A percentile compares a stretch with the other conserved stretches of the same genome.
Evolutionary conservation across 306 rosid species (phyloP).

Genomic region (Trifolium fragiferum): DNA sequence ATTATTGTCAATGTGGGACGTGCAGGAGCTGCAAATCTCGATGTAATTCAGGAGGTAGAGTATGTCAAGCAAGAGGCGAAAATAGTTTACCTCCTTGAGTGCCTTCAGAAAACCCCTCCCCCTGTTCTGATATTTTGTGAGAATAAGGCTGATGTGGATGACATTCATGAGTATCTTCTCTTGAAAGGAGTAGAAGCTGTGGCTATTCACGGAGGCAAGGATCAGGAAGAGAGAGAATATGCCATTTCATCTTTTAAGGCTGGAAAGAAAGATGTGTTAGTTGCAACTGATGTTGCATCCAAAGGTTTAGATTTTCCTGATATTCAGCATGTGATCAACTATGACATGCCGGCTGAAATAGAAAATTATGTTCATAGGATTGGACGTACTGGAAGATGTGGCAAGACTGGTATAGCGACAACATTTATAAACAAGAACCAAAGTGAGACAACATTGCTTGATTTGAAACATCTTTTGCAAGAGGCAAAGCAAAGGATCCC

Average conservation of each 20-base stretch:
- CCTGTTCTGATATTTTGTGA: slow-evolving; percentile 89
- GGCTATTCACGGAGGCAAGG: slow-evolving; percentile 96
- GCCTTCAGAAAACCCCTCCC: slow-evolving; percentile 90
- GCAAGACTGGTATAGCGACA: slow-evolving; percentile 93
- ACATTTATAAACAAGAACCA: slow-evolving; percentile 95
- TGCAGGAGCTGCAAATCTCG: slow-evolving; percentile 95
- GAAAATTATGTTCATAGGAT: slow-evolving; percentile 97
- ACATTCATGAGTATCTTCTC: slow-evolving; percentile 91
- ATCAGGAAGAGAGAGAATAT: slow-evolving; percentile 93
- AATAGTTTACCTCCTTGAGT: slow-evolving; percentile 86
- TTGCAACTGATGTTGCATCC: slow-evolving; percentile 95
- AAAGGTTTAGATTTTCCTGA: slow-evolving; percentile 97
- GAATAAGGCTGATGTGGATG: slow-evolving; percentile 94
- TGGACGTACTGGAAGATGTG: slow-evolving; percentile 94
- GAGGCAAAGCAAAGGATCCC: slow-evolving; percentile 99
- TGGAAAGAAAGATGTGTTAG: slow-evolving; percentile 89
- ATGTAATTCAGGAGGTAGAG: slow-evolving; percentile 93
- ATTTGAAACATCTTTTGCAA: slow-evolving; percentile 90
- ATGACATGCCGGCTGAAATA: slow-evolving; percentile 96
- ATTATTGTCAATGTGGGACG: slow-evolving; percentile 84
- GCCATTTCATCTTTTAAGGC: slow-evolving; percentile 82
- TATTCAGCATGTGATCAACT: slow-evolving; percentile 91
- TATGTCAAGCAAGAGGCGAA: slow-evolving; percentile 95
- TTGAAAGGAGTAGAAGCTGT: slow-evolving; percentile 96
- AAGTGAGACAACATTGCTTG: slow-evolving; percentile 92